These are phyloP conservation scores for Candida montana DNA, from an alignment of 805 yeast species.

Conservation along the genomic window DNA sequence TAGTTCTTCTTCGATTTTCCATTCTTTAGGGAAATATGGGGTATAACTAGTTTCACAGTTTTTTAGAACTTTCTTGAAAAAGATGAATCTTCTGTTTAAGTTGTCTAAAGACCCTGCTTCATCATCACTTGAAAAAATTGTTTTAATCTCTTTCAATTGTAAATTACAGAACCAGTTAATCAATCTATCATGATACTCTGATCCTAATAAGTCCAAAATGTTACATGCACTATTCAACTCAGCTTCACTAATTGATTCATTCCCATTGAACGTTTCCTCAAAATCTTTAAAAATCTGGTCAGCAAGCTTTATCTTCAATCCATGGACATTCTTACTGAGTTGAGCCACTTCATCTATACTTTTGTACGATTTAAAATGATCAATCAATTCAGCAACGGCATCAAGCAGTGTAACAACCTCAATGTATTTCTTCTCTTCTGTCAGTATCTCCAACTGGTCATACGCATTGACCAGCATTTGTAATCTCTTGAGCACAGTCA, in stretches of 20 bases:
- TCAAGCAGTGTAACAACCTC: conserved; percentile 58
- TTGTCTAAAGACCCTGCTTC: conserved; percentile 96
- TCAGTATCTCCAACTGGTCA: conserved; percentile 47
- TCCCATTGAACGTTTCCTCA: conserved; percentile 40
- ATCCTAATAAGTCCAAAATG: conserved; percentile 61
- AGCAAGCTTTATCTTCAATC: conserved; percentile 54
- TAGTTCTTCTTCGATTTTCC: conserved; percentile 66
- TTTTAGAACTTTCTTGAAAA: conserved; percentile 65
- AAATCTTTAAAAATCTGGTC: conserved; percentile 73
- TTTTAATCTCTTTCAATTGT: conserved; percentile 65
- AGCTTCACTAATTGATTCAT: conserved; percentile 19
- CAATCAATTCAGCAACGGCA: conserved; percentile 69
- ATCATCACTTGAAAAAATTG: conserved; percentile 72
- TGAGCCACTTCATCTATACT: conserved; percentile 76
- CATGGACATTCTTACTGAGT: conserved; percentile 52
- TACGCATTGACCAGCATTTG: conserved; percentile 81
- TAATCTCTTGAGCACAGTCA: conserved; percentile 80
- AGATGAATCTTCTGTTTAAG: conserved; percentile 72
- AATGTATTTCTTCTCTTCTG: conserved; percentile 39
- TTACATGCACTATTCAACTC: conserved; percentile 60
- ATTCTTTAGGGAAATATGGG: conserved; percentile 56
- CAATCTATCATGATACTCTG: conserved; percentile 51
- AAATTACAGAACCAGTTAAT: conserved; percentile 67
- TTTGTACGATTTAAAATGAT: conserved; percentile 72
- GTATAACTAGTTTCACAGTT: conserved; percentile 49